Conservation (phyloP, 2,329 filamentous ascomycete genomes). For the Scleromitrula shiraiana region DNA sequence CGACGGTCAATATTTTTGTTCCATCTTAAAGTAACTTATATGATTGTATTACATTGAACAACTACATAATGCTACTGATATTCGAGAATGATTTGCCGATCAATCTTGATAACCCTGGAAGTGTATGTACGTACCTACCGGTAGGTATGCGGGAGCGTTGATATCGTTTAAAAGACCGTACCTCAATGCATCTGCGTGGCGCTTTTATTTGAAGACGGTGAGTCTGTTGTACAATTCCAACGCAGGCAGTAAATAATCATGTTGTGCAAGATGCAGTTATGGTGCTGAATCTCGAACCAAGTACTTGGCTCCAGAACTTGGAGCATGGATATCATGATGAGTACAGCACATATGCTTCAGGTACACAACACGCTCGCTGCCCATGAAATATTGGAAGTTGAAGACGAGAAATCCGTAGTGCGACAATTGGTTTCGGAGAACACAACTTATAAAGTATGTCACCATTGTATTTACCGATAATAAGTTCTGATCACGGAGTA, state of each 20-base stretch:
- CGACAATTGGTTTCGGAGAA: background rate
- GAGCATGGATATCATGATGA: background rate
- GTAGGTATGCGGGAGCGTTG: too few species aligned
- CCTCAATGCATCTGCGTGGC: too few species aligned
- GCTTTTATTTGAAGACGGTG: too few species aligned
- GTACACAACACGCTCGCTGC: background rate
- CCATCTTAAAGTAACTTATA: background rate
- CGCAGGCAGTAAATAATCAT: too few species aligned
- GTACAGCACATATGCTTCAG: background rate
- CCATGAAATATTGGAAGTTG: background rate
- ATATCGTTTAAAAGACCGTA: too few species aligned
- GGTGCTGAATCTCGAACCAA: constrained; percentile 1
- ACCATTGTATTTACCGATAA: background rate
- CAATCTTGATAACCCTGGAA: too few species aligned
- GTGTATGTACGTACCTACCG: too few species aligned
- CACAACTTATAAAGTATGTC: background rate
- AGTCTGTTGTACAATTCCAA: too few species aligned
- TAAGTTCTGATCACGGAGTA: background rate
- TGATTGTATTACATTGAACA: too few species aligned
- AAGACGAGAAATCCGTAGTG: background rate
- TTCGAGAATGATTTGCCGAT: too few species aligned
- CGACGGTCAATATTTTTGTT: background rate
- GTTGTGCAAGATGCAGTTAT: background rate
- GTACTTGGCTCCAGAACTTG: background rate
- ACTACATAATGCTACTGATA: too few species aligned